Evolutionary conservation across 805 yeast species (phyloP).

Genomic region (Saccharomycopsis fermentans): DNA sequence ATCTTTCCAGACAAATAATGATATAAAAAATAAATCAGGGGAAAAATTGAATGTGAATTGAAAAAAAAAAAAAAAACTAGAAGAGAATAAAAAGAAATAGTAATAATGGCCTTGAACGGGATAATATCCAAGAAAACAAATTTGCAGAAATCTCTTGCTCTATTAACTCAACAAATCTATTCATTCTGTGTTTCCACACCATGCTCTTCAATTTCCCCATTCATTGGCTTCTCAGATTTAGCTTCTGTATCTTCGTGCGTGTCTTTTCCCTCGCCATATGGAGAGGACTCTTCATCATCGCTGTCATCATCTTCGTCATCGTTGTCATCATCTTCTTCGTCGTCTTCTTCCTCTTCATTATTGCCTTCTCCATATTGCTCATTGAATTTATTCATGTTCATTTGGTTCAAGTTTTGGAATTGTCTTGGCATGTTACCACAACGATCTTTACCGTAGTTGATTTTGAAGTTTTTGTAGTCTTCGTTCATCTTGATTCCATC

Average conservation of each 20-base stretch:
- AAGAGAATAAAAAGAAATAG: too few species aligned
- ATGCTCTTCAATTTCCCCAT: neutral
- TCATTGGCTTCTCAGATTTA: neutral
- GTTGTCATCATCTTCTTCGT: neutral
- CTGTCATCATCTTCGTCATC: neutral
- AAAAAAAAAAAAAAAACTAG: too few species aligned
- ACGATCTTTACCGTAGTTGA: constrained; percentile 89
- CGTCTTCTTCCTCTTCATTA: neutral
- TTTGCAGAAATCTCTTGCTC: too few species aligned
- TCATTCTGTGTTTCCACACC: neutral
- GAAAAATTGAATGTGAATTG: neutral
- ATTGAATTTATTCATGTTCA: neutral
- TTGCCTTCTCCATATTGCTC: neutral
- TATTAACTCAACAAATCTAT: neutral
- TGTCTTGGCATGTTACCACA: constrained; percentile 92
- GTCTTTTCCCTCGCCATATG: neutral
- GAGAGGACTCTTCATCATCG: neutral
- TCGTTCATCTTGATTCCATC: constrained; percentile 77
- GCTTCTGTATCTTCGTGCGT: neutral
- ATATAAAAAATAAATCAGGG: neutral
- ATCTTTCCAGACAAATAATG: neutral
- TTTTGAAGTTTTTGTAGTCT: constrained; percentile 61
- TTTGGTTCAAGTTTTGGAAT: constrained; percentile 24
- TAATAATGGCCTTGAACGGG: too few species aligned
- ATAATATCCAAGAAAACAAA: too few species aligned